Evolutionary conservation across 2,329 filamentous ascomycete species (phyloP).

Genomic region (Dactylellina haptotyla): DNA sequence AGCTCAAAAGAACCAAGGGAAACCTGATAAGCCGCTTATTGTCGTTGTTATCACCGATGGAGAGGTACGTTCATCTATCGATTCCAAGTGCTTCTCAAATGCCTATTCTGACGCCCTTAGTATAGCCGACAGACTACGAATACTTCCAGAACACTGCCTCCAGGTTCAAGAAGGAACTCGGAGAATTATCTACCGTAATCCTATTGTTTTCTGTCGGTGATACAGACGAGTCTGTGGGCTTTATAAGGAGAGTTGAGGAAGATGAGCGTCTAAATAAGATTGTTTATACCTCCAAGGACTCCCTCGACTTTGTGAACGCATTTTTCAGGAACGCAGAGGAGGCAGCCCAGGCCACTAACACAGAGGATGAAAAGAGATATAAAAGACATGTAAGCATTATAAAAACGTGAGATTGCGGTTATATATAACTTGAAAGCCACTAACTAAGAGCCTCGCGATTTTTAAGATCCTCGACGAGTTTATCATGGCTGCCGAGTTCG

Average conservation of each 20-base stretch:
- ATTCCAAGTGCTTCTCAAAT: too few relatives aligned
- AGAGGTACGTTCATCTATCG: slow-evolving; percentile 4
- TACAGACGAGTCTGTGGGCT: not conserved
- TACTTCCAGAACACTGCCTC: too few relatives aligned
- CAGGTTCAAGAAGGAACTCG: too few relatives aligned
- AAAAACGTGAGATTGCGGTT: too few relatives aligned
- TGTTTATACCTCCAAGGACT: not conserved
- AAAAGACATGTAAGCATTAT: not conserved
- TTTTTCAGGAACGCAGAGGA: too few relatives aligned
- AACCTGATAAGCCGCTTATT: not conserved
- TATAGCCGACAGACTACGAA: not conserved
- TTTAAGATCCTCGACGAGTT: not conserved
- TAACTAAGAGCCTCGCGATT: too few relatives aligned
- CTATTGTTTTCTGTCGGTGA: not conserved
- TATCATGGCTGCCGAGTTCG: not conserved
- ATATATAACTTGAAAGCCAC: too few relatives aligned
- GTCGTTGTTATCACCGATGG: slow-evolving; percentile 3
- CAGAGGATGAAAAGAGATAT: too few relatives aligned
- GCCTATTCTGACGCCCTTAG: too few relatives aligned
- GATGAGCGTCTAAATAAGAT: not conserved
- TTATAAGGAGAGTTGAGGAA: not conserved
- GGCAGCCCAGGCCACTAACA: too few relatives aligned
- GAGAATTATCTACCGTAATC: not conserved
- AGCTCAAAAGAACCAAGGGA: not conserved
- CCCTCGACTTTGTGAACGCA: not conserved